Evolutionary conservation across 345 rosid species (phyloP).

Genomic region (Gossypium bickii): DNA sequence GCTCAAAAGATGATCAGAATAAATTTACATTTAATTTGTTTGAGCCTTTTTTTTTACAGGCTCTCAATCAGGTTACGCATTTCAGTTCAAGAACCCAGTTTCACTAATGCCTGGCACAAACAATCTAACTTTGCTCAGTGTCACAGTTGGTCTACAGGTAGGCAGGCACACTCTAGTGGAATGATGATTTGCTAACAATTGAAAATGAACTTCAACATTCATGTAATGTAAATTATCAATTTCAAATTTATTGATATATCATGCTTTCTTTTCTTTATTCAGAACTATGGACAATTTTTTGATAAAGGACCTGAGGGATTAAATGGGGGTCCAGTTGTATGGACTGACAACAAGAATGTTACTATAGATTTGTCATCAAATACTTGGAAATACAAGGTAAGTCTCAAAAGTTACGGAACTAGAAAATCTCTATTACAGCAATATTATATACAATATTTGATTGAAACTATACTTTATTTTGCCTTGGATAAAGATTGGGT

Average conservation of each 20-base stretch:
- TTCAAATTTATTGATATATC: background rate
- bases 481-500: constrained; percentile 18
- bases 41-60: background rate
- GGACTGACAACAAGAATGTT: constrained; percentile 6
- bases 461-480: background rate
- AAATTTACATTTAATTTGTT: background rate
- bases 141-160: constrained; percentile 57
- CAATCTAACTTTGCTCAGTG: constrained; percentile 47
- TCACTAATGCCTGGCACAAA: constrained; percentile 41
- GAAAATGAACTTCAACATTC: background rate
- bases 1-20: background rate
- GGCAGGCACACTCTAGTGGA: background rate
- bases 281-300: constrained; percentile 41
- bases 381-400: constrained; percentile 26
- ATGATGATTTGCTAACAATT: background rate
- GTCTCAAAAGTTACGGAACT: background rate
- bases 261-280: background rate
- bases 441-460: background rate
- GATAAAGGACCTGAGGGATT: constrained; percentile 26
- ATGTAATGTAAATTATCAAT: too few relatives aligned
- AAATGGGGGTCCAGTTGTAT: constrained; percentile 28
- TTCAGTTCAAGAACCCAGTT: constrained; percentile 13
- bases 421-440: background rate
- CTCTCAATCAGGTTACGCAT: constrained; percentile 37
- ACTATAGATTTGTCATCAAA: constrained; percentile 14